These are phyloP conservation scores for Pseudopithomyces chartarum DNA, from an alignment of 2,329 filamentous ascomycete species.

Conservation along the genomic window DNA sequence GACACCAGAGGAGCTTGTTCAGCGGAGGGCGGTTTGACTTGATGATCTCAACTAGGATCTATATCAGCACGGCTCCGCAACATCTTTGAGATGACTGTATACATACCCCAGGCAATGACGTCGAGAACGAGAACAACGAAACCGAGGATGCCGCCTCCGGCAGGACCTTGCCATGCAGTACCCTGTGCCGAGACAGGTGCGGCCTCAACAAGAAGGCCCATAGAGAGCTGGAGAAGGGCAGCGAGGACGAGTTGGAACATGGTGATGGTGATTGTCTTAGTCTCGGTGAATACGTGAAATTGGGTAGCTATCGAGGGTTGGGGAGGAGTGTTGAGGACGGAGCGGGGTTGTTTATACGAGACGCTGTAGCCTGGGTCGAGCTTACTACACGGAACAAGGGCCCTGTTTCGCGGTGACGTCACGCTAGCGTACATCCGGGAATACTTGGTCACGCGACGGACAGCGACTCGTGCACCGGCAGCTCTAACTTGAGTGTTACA, in stretches of 20 bases:
- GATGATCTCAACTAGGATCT: conserved; percentile 63
- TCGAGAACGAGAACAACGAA: conserved; percentile 67
- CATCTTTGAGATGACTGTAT: not conserved
- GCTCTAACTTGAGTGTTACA: too few species aligned
- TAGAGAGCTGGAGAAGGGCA: conserved; percentile 59
- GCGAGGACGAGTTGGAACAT: conserved; percentile 45
- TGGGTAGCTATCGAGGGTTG: not conserved
- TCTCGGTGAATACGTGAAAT: not conserved
- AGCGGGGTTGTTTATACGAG: conserved; percentile 1
- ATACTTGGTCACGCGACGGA: conserved; percentile 2
- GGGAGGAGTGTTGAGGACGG: not conserved
- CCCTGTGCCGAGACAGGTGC: conserved; percentile 48
- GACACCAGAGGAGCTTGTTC: conserved; percentile 66
- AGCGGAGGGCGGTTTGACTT: conserved; percentile 64
- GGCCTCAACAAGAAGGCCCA: conserved; percentile 57
- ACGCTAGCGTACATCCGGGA: not conserved
- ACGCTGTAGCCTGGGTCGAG: not conserved
- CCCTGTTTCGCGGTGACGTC: conserved; percentile 1
- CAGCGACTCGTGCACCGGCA: not conserved
- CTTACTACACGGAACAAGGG: conserved; percentile 1
- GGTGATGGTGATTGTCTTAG: conserved; percentile 9
- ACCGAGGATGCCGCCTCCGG: conserved; percentile 65
- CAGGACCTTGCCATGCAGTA: conserved; percentile 62
- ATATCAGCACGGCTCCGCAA: conserved; percentile 17
- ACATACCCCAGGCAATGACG: conserved; percentile 66